A percentile compares a stretch with the other conserved stretches of the same genome.
Conservation (phyloP, 331 rosid genomes). For the Malus hybrid region DNA sequence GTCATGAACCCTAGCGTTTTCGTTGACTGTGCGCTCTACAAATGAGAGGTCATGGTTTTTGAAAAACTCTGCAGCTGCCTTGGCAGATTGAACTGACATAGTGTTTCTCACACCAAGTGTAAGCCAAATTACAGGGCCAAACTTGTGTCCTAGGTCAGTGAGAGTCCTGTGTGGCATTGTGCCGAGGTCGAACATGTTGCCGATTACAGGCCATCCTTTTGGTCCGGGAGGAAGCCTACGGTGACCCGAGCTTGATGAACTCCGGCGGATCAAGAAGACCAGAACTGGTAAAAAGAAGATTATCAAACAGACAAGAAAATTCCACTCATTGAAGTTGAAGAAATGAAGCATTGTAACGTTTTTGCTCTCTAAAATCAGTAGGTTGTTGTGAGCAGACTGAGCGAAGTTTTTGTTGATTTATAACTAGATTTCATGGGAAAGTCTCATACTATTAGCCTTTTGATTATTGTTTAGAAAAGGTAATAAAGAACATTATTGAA, state of each 20-base stretch:
- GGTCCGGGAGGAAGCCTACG: conserved; percentile 49
- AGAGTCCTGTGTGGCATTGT: conserved; percentile 47
- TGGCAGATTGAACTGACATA: conserved; percentile 46
- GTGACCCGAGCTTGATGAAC: neutral
- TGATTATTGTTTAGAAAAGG: no score
- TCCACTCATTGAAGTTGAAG: neutral
- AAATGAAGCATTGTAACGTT: neutral
- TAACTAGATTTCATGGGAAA: no score
- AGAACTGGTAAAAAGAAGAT: conserved; percentile 10
- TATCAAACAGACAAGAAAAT: neutral
- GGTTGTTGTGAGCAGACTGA: no score
- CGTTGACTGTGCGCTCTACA: conserved; percentile 39
- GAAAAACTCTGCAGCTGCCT: conserved; percentile 42
- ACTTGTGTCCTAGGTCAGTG: conserved; percentile 15
- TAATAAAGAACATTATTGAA: no score
- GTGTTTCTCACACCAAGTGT: conserved; percentile 48
- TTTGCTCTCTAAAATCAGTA: no score
- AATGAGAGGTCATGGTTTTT: conserved; percentile 50
- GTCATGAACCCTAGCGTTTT: conserved; percentile 34
- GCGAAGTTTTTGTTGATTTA: no score
- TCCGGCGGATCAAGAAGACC: conserved; percentile 7
- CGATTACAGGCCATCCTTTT: conserved; percentile 59
- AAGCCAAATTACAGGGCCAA: conserved; percentile 56
- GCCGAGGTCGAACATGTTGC: conserved; percentile 66
- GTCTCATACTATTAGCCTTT: no score